A percentile compares a stretch with the other conserved stretches of the same genome.
These are phyloP conservation scores for Thielaviopsis ethacetica DNA, from an alignment of 2,329 filamentous ascomycete species.

Conservation along the genomic window DNA sequence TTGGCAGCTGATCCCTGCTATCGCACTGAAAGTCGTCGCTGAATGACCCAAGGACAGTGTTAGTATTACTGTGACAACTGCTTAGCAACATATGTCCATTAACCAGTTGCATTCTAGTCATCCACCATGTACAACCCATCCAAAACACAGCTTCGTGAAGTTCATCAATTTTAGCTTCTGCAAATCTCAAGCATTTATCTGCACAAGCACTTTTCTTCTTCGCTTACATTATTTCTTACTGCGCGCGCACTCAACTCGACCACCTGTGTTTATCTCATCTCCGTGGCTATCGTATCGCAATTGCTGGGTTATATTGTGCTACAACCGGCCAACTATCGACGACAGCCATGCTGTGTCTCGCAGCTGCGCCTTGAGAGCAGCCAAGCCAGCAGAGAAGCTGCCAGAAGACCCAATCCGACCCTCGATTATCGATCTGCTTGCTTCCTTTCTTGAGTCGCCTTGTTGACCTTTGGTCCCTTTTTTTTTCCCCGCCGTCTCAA, in stretches of 20 bases:
- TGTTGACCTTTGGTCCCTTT: neutral
- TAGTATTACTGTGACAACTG: slow-evolving; percentile 1
- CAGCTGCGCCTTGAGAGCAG: neutral
- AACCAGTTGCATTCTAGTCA: slow-evolving; percentile 1
- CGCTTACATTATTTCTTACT: neutral
- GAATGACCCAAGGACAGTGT: slow-evolving; percentile 11
- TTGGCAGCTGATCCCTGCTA: neutral
- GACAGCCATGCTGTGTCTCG: neutral
- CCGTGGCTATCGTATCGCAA: neutral
- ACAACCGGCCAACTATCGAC: slow-evolving; percentile 5
- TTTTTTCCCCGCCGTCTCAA: neutral
- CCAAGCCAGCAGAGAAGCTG: neutral
- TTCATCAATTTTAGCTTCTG: neutral
- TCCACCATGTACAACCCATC: neutral
- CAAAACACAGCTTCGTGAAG: neutral
- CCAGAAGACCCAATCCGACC: neutral
- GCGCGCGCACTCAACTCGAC: neutral
- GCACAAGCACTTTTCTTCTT: neutral
- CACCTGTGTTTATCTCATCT: neutral
- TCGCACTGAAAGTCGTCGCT: neutral
- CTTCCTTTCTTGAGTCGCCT: neutral
- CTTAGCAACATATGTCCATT: slow-evolving; percentile 1
- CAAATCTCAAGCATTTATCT: neutral
- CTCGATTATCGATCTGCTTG: neutral
- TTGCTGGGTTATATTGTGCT: slow-evolving; percentile 5